Percentiles rank a stretch among this genome's conserved stretches.
These are phyloP conservation scores for Boletus rubroflammeus DNA, from an alignment of 768 basidiomycete genomes.

Conservation along the genomic window DNA sequence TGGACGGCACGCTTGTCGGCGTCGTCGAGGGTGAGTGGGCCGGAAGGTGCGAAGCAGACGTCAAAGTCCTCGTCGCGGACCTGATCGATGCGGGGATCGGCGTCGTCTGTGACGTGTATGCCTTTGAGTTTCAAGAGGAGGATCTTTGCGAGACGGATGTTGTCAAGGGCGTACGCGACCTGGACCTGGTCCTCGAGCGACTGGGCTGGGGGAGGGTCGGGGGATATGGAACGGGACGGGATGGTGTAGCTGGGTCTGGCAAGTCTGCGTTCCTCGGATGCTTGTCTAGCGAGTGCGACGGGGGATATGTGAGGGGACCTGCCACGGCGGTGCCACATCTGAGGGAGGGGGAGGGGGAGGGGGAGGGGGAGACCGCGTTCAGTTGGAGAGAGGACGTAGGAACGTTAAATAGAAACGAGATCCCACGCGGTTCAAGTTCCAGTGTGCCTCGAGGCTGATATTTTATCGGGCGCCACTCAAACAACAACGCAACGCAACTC, in stretches of 20 bases:
- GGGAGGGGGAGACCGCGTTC: constrained; percentile 26
- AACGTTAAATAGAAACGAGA: background rate
- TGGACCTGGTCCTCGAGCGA: constrained; percentile 63
- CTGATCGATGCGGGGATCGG: constrained; percentile 60
- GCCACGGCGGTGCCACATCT: constrained; percentile 36
- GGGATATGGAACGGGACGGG: background rate
- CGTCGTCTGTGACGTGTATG: constrained; percentile 53
- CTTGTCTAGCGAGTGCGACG: constrained; percentile 41
- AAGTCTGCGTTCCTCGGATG: constrained; percentile 39
- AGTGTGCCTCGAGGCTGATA: constrained; percentile 5
- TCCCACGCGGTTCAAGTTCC: background rate
- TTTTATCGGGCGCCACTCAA: background rate
- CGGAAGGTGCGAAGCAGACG: constrained; percentile 36
- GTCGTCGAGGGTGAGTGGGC: constrained; percentile 40
- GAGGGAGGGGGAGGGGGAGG: constrained; percentile 16
- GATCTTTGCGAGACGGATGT: constrained; percentile 63
- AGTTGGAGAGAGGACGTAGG: constrained; percentile 22
- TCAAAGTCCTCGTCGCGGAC: constrained; percentile 51
- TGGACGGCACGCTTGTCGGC: constrained; percentile 37
- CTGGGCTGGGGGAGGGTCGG: constrained; percentile 23
- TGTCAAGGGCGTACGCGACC: constrained; percentile 61
- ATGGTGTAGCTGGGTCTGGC: no score
- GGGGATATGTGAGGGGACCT: constrained; percentile 41
- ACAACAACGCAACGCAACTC: no score
- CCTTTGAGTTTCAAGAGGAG: constrained; percentile 60